Conservation (phyloP, 2,329 filamentous ascomycete species). For the Canariomyces notabilis region DNA sequence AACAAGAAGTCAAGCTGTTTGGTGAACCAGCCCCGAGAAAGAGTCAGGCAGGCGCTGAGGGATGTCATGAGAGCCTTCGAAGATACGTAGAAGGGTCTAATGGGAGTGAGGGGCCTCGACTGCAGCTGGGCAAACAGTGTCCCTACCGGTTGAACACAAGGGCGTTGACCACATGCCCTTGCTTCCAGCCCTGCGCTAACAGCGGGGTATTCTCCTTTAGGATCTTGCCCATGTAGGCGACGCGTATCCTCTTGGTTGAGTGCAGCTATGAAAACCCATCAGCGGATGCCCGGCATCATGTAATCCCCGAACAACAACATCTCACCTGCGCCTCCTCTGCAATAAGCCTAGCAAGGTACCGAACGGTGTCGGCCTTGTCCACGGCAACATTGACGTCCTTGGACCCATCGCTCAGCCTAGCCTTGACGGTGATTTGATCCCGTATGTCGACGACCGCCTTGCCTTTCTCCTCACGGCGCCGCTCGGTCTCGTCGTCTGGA, state of each 20-base stretch:
- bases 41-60: no score
- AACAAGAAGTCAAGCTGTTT: neutral
- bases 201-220: constrained; percentile 65
- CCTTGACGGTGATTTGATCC: constrained; percentile 51
- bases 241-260: constrained; percentile 54
- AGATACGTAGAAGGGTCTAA: no score
- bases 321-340: constrained; percentile 59
- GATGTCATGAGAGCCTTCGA: neutral
- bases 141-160: constrained; percentile 55
- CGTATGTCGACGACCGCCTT: constrained; percentile 43
- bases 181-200: constrained; percentile 66
- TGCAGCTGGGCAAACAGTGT: constrained; percentile 11
- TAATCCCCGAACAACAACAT: neutral
- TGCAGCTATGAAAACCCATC: constrained; percentile 47
- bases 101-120: neutral
- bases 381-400: constrained; percentile 58
- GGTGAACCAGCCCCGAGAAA: neutral
- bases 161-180: constrained; percentile 71
- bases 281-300: neutral
- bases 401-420: constrained; percentile 61
- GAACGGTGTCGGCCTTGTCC: constrained; percentile 58
- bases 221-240: constrained; percentile 78
- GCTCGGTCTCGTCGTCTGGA: constrained; percentile 20
- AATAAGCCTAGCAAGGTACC: constrained; percentile 57
- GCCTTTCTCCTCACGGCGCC: constrained; percentile 47